Percentiles rank a stretch among this genome's conserved stretches.
phyloP scores from a whole-genome alignment of 352 stramenopile species.

The Globisporangium takayamanum region DNA sequence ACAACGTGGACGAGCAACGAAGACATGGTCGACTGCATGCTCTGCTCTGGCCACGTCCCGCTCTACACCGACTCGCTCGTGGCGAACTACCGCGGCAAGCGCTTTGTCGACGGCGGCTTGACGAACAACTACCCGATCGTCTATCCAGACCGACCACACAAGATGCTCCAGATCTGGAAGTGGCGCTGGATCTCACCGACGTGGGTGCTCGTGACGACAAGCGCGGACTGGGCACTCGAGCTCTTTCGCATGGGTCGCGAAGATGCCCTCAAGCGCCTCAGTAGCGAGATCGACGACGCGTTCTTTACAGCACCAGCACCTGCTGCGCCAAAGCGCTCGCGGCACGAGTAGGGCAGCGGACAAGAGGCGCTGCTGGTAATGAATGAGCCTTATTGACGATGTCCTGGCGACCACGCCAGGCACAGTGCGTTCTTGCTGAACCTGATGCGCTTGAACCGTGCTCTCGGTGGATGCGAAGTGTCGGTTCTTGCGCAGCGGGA shows the following conservation, averaged over 20 bases:
- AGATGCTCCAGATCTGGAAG: conserved; percentile 82
- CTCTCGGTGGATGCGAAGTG: too few species aligned
- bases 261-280: conserved; percentile 58
- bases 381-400: too few species aligned
- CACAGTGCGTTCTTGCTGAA: too few species aligned
- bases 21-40: conserved; percentile 80
- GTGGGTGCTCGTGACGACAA: conserved; percentile 73
- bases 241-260: conserved; percentile 74
- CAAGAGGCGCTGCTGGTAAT: too few species aligned
- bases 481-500: too few species aligned
- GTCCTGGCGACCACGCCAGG: too few species aligned
- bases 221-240: conserved; percentile 63
- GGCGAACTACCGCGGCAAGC: conserved; percentile 58
- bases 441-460: too few species aligned
- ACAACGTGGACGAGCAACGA: conserved; percentile 71
- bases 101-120: conserved; percentile 67
- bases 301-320: conserved; percentile 10
- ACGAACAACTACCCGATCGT: conserved; percentile 63
- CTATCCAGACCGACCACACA: conserved; percentile 46
- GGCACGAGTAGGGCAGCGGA: neutral
- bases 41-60: conserved; percentile 65
- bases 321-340: conserved; percentile 3
- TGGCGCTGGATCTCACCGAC: conserved; percentile 74
- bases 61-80: conserved; percentile 67
- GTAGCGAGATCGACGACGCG: conserved; percentile 40